Evolutionary conservation across 805 yeast genomes (phyloP).

Genomic region (Myxozyma udenii): DNA sequence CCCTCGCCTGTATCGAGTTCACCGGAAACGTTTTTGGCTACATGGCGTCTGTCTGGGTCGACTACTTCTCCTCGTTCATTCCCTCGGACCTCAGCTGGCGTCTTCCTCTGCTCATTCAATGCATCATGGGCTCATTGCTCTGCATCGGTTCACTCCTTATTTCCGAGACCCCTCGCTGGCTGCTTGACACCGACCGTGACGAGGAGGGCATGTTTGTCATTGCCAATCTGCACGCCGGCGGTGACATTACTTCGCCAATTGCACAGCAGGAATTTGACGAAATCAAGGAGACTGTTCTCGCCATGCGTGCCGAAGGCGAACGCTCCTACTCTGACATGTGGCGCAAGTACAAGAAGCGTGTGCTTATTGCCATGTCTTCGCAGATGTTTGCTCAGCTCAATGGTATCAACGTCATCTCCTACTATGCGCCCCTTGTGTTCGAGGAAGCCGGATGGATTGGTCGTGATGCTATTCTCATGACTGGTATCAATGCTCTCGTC

Average conservation of each 20-base stretch:
- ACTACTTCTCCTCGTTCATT: constrained; percentile 67
- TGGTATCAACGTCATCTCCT: constrained; percentile 89
- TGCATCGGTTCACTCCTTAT: constrained; percentile 72
- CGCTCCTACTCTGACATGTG: constrained; percentile 71
- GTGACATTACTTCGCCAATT: constrained; percentile 63
- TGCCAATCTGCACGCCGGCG: constrained; percentile 76
- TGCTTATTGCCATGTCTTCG: constrained; percentile 83
- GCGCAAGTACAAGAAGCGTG: constrained; percentile 67
- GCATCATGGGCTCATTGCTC: constrained; percentile 64
- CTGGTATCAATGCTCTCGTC: constrained; percentile 69
- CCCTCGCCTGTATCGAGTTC: constrained; percentile 81
- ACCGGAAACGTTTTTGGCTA: constrained; percentile 84
- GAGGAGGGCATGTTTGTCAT: constrained; percentile 81
- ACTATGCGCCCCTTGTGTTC: constrained; percentile 90
- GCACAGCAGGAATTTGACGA: constrained; percentile 74
- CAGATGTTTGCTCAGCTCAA: constrained; percentile 91
- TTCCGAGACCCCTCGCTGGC: constrained; percentile 89
- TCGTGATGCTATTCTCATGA: constrained; percentile 81
- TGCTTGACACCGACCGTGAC: constrained; percentile 72
- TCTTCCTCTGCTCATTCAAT: constrained; percentile 71
- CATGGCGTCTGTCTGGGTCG: constrained; percentile 81
- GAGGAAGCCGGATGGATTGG: constrained; percentile 96
- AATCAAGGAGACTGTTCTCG: constrained; percentile 74
- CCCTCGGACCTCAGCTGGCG: constrained; percentile 69
- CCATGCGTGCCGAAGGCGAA: constrained; percentile 79